Percentiles rank a stretch among this genome's conserved stretches.
Conservation (phyloP, 441 rosid species). For the Brassica balearica region DNA sequence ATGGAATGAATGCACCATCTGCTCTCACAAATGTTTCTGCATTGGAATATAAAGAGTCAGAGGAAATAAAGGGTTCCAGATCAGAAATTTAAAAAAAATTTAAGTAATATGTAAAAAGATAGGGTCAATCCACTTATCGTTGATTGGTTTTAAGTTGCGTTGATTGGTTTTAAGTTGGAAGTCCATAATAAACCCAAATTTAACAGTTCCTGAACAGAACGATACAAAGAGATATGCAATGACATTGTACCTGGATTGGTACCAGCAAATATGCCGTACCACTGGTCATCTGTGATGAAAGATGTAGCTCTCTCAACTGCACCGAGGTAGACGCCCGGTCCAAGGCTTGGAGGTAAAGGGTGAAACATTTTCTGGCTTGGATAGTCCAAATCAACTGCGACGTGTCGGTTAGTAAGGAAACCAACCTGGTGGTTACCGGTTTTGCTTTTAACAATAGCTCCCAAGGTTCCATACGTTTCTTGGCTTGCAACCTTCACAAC, state of each 20-base stretch:
- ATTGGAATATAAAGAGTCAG: constrained; percentile 19
- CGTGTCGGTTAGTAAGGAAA: constrained; percentile 95
- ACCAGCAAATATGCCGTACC: constrained; percentile 96
- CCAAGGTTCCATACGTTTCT: constrained; percentile 96
- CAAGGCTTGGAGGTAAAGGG: constrained; percentile 97
- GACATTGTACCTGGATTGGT: constrained; percentile 73
- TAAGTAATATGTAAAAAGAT: no score
- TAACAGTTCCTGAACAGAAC: not conserved
- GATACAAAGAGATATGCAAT: not conserved
- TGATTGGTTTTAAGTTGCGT: no score
- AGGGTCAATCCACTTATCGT: no score
- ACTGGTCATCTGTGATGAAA: constrained; percentile 87
- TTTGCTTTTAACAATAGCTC: constrained; percentile 95
- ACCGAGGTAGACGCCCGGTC: constrained; percentile 96
- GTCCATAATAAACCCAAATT: no score
- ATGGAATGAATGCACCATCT: constrained; percentile 96
- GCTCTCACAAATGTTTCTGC: constrained; percentile 99
- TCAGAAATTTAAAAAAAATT: no score
- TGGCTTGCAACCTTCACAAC: constrained; percentile 86
- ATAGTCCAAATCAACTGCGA: constrained; percentile 94
- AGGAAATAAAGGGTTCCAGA: not conserved
- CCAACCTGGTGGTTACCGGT: constrained; percentile 83
- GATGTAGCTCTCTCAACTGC: constrained; percentile 98
- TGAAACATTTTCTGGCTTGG: constrained; percentile 99
- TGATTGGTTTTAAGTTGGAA: no score